These are phyloP conservation scores for Coemansia sp. DNA, from an alignment of 192 early-diverging fungal genomes.

Conservation along the genomic window DNA sequence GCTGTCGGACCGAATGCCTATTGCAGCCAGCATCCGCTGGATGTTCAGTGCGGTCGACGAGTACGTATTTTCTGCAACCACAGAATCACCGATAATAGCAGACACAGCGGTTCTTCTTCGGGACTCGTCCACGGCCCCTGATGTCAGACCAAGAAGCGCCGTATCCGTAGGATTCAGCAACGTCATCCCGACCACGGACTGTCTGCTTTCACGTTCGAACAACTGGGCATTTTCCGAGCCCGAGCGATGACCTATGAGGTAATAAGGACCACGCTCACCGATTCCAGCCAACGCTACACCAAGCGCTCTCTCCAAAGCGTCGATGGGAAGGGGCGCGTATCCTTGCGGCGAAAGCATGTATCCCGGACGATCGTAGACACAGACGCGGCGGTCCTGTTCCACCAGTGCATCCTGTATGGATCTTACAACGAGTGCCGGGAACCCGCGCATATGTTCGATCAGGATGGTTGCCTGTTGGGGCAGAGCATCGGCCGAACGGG, in stretches of 20 bases:
- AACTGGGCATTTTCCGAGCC: constrained; percentile 40
- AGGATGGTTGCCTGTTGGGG: constrained; percentile 28
- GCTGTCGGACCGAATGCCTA: constrained; percentile 22
- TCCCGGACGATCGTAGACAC: constrained; percentile 43
- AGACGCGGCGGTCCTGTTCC: constrained; percentile 30
- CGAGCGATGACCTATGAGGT: constrained; percentile 38
- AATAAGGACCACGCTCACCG: constrained; percentile 36
- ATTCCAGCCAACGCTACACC: constrained; percentile 10
- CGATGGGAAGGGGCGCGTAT: constrained; percentile 19
- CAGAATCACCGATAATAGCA: constrained; percentile 1
- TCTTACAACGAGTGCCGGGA: constrained; percentile 24
- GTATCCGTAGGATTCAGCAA: constrained; percentile 31
- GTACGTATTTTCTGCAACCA: constrained; percentile 10
- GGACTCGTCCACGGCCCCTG: background rate
- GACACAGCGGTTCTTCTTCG: background rate
- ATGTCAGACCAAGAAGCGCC: constrained; percentile 21
- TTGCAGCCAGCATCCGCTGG: constrained; percentile 23
- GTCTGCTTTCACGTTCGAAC: constrained; percentile 17
- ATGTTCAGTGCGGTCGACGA: constrained; percentile 6
- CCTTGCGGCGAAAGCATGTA: constrained; percentile 48
- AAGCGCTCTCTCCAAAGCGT: constrained; percentile 18
- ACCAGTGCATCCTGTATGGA: constrained; percentile 27
- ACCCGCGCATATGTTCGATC: constrained; percentile 39
- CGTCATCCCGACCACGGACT: constrained; percentile 29
- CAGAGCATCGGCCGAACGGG: background rate